These are phyloP conservation scores for Pelargonium myrrhifolium DNA, from an alignment of 441 rosid genomes.

Conservation along the genomic window DNA sequence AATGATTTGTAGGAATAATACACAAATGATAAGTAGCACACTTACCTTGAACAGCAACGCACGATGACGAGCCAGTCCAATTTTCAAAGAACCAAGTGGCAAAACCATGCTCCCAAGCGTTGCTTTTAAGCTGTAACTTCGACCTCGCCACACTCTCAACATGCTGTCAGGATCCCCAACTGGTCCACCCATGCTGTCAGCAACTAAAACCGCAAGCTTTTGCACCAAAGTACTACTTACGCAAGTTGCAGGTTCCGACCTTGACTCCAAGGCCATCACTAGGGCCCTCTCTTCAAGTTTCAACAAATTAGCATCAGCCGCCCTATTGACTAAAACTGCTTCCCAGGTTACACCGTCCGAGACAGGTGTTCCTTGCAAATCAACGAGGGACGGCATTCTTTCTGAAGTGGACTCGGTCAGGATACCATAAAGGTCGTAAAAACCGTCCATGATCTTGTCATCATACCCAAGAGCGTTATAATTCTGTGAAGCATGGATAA, in stretches of 20 bases:
- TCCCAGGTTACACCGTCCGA: conserved; percentile 64
- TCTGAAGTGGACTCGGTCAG: conserved; percentile 47
- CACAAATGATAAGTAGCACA: conserved; percentile 11
- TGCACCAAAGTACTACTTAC: conserved; percentile 44
- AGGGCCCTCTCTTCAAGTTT: conserved; percentile 67
- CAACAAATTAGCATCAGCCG: conserved; percentile 72
- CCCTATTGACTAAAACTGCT: conserved; percentile 85
- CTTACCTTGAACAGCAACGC: conserved; percentile 86
- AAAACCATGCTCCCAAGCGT: conserved; percentile 94
- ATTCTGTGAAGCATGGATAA: conserved; percentile 76
- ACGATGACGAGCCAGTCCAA: conserved; percentile 97
- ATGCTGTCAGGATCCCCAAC: conserved; percentile 68
- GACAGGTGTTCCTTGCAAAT: conserved; percentile 73
- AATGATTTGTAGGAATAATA: background rate
- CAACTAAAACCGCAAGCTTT: conserved; percentile 69
- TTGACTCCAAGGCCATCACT: conserved; percentile 47
- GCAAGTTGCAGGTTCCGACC: conserved; percentile 37
- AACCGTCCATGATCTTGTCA: conserved; percentile 96
- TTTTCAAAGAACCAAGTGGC: conserved; percentile 88
- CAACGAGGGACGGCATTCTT: conserved; percentile 81
- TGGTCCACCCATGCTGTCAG: conserved; percentile 91
- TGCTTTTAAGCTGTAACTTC: conserved; percentile 70
- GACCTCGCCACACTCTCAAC: conserved; percentile 66
- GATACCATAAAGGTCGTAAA: conserved; percentile 80
- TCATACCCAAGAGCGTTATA: conserved; percentile 85